A percentile compares a stretch with the other conserved stretches of the same genome.
Conservation (phyloP, 2,329 filamentous ascomycete genomes). For the Fusarium setosum region DNA sequence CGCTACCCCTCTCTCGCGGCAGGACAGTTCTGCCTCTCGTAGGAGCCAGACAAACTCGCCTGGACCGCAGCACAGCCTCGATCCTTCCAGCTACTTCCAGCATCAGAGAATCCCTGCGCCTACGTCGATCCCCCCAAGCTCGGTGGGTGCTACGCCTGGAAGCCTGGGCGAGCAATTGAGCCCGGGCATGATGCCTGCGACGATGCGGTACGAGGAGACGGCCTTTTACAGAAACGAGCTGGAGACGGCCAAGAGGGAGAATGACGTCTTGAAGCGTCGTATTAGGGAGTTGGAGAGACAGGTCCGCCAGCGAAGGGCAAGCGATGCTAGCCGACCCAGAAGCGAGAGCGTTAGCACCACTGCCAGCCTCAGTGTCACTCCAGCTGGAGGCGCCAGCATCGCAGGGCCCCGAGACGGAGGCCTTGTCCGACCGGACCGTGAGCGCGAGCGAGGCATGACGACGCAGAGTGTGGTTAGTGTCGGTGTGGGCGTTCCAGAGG, state of each 20-base stretch:
- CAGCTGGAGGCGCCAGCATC: slow-evolving; percentile 54
- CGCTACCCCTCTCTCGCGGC: slow-evolving; percentile 60
- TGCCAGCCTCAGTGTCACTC: slow-evolving; percentile 58
- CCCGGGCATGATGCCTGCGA: slow-evolving; percentile 66
- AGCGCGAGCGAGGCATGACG: slow-evolving; percentile 55
- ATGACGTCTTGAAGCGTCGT: slow-evolving; percentile 69
- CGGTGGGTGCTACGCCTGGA: slow-evolving; percentile 55
- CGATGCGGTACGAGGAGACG: slow-evolving; percentile 71
- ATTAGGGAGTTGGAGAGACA: slow-evolving; percentile 71
- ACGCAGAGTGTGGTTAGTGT: slow-evolving; percentile 59
- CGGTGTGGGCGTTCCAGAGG: slow-evolving; percentile 67
- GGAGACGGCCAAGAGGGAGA: slow-evolving; percentile 71
- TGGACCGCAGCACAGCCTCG: slow-evolving; percentile 55
- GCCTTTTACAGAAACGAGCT: slow-evolving; percentile 70
- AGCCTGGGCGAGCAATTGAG: slow-evolving; percentile 57
- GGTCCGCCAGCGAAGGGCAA: slow-evolving; percentile 60
- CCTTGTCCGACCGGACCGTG: slow-evolving; percentile 41
- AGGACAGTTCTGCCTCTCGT: slow-evolving; percentile 66
- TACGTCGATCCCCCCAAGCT: slow-evolving; percentile 48
- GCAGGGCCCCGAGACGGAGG: slow-evolving; percentile 57
- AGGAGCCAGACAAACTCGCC: slow-evolving; percentile 64
- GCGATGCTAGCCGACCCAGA: slow-evolving; percentile 58
- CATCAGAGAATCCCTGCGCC: slow-evolving; percentile 56
- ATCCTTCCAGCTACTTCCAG: slow-evolving; percentile 60
- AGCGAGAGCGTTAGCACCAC: slow-evolving; percentile 67